These are phyloP conservation scores for Amesomyces nigricolor DNA, from an alignment of 2,329 filamentous ascomycete genomes.

Conservation along the genomic window DNA sequence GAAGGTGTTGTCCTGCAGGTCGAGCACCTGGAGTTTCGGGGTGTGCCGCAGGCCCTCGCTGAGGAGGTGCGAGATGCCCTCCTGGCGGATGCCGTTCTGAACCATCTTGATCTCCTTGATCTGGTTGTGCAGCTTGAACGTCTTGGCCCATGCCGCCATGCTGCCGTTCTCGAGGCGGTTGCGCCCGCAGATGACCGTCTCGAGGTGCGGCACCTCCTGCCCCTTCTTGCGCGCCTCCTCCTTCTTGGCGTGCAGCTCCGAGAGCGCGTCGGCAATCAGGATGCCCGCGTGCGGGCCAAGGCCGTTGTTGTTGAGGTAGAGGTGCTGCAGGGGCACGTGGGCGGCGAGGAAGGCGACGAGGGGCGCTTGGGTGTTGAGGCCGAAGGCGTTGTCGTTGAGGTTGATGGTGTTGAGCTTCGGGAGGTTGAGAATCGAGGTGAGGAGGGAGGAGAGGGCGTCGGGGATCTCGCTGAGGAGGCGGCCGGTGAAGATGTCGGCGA, in stretches of 20 bases:
- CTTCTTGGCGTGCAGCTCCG: slow-evolving; percentile 77
- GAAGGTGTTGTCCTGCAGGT: slow-evolving; percentile 97
- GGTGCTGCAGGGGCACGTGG: slow-evolving; percentile 84
- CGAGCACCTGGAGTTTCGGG: slow-evolving; percentile 64
- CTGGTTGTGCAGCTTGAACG: slow-evolving; percentile 75
- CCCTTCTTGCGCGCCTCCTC: slow-evolving; percentile 66
- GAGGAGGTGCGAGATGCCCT: slow-evolving; percentile 80
- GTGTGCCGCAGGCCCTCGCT: slow-evolving; percentile 71
- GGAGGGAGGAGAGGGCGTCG: slow-evolving; percentile 74
- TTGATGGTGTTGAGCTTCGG: slow-evolving; percentile 86
- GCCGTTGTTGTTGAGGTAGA: slow-evolving; percentile 98
- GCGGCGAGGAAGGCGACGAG: slow-evolving; percentile 85
- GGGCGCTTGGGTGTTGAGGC: slow-evolving; percentile 88
- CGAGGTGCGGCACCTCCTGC: slow-evolving; percentile 71
- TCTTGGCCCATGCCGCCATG: slow-evolving; percentile 90
- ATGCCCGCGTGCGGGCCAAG: slow-evolving; percentile 88
- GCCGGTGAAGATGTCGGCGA: slow-evolving; percentile 96
- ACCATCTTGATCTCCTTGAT: slow-evolving; percentile 92
- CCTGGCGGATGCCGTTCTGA: slow-evolving; percentile 92
- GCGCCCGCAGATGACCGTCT: slow-evolving; percentile 95
- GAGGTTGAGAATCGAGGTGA: slow-evolving; percentile 80
- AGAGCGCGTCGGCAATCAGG: slow-evolving; percentile 81
- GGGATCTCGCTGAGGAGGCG: slow-evolving; percentile 92
- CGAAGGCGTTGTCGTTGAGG: slow-evolving; percentile 96
- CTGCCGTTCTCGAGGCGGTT: slow-evolving; percentile 94